These are phyloP conservation scores for Fibroporia radiculosa DNA, from an alignment of 768 basidiomycete genomes.

Conservation along the genomic window DNA sequence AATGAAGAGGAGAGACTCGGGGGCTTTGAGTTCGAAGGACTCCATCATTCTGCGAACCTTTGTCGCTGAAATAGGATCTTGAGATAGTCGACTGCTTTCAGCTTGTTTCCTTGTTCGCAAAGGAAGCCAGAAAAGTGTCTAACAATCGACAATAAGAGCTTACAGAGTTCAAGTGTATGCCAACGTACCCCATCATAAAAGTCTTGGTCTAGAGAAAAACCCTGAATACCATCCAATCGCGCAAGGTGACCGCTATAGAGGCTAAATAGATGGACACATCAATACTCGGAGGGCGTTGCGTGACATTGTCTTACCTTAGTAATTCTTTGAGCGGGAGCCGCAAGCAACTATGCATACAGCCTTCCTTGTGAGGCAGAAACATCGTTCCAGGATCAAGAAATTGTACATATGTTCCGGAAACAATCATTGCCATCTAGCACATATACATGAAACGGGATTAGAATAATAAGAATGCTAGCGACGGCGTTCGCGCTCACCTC, in stretches of 20 bases:
- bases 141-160: conserved; percentile 1
- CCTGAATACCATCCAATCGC: conserved; percentile 32
- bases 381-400: conserved; percentile 41
- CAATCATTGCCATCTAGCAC: conserved; percentile 24
- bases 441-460: neutral
- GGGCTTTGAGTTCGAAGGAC: neutral
- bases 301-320: conserved; percentile 22
- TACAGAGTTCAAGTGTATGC: neutral
- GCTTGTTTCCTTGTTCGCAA: conserved; percentile 26
- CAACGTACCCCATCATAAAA: conserved; percentile 34
- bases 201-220: conserved; percentile 24
- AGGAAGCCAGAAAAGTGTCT: conserved; percentile 45
- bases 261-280: conserved; percentile 18
- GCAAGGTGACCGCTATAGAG: conserved; percentile 35
- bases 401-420: conserved; percentile 23
- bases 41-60: neutral
- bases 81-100: neutral
- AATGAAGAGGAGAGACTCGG: conserved; percentile 3
- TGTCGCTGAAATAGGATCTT: neutral
- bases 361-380: conserved; percentile 26
- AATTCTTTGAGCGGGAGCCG: conserved; percentile 24
- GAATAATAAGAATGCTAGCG: neutral
- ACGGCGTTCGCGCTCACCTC: conserved; percentile 31
- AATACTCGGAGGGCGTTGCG: neutral
- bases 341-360: neutral